phyloP scores from a whole-genome alignment of 2,329 filamentous ascomycete genomes.

The Aspergillus quadricinctus region DNA sequence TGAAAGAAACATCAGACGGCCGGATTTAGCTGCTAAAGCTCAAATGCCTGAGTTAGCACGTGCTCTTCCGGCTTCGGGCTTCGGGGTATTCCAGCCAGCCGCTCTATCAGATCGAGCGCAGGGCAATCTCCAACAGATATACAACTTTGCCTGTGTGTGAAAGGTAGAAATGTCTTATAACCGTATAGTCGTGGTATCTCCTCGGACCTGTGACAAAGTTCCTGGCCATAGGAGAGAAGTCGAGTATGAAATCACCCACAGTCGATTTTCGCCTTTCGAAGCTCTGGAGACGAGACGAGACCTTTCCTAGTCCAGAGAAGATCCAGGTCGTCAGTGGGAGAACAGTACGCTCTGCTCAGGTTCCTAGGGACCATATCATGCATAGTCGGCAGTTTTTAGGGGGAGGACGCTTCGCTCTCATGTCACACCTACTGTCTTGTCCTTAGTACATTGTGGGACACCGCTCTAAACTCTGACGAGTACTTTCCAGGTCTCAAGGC shows the following conservation, averaged over 20 bases:
- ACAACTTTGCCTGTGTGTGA: not conserved
- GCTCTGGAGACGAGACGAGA: constrained; percentile 25
- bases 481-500: constrained; percentile 52
- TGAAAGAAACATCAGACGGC: not conserved
- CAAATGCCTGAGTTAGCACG: constrained; percentile 31
- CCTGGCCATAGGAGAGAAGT: constrained; percentile 37
- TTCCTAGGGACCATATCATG: not conserved
- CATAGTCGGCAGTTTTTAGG: too few species aligned
- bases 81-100: constrained; percentile 50
- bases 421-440: constrained; percentile 50
- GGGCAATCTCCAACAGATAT: constrained; percentile 47
- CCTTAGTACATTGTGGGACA: constrained; percentile 48
- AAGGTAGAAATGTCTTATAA: not conserved
- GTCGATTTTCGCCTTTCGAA: constrained; percentile 36
- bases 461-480: constrained; percentile 48
- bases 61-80: constrained; percentile 50
- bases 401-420: too few species aligned
- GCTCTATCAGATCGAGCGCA: constrained; percentile 48
- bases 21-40: not conserved
- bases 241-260: constrained; percentile 50
- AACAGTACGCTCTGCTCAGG: constrained; percentile 22
- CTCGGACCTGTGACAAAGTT: constrained; percentile 52
- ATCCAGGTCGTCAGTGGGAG: constrained; percentile 37
- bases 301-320: constrained; percentile 28
- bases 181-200: constrained; percentile 48